Percentiles rank a stretch among this genome's conserved stretches.
Evolutionary conservation across 768 basidiomycete genomes (phyloP).

Genomic region (Pulveroboletus sp.): DNA sequence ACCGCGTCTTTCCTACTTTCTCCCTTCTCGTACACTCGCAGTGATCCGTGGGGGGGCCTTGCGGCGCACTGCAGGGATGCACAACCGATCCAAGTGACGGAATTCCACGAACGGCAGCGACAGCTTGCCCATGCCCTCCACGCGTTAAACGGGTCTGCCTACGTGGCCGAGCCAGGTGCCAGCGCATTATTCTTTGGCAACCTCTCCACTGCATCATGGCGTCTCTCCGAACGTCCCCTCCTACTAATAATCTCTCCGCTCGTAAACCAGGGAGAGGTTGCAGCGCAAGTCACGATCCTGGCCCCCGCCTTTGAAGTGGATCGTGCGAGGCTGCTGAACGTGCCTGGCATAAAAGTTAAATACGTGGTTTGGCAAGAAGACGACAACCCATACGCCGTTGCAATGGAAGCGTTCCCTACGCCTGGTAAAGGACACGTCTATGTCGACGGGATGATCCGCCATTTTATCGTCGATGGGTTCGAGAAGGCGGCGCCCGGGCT

Average conservation of each 20-base stretch:
- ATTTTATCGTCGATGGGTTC: conserved; percentile 65
- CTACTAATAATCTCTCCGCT: conserved; percentile 58
- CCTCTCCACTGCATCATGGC: conserved; percentile 59
- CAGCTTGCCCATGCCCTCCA: conserved; percentile 48
- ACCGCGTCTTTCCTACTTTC: conserved; percentile 1
- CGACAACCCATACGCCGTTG: conserved; percentile 58
- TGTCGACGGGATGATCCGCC: conserved; percentile 57
- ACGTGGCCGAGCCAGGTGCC: conserved; percentile 77
- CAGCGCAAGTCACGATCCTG: conserved; percentile 53
- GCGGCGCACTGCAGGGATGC: conserved; percentile 45
- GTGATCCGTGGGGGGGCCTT: conserved; percentile 23
- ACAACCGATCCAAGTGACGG: conserved; percentile 43
- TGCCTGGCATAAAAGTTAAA: conserved; percentile 45
- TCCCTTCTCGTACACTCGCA: neutral
- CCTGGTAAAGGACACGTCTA: conserved; percentile 40
- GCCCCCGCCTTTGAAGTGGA: conserved; percentile 76
- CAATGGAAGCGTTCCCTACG: conserved; percentile 30
- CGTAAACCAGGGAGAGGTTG: conserved; percentile 23
- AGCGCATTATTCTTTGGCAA: conserved; percentile 72
- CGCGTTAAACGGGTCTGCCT: conserved; percentile 55
- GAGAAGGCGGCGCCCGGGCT: conserved; percentile 39
- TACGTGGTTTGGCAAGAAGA: conserved; percentile 67
- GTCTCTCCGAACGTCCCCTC: conserved; percentile 74
- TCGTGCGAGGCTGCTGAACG: conserved; percentile 56
- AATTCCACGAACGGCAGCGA: conserved; percentile 52